These are phyloP conservation scores for Solanum pimpinellifolium DNA, from an alignment of 257 asterid species.

Conservation along the genomic window DNA sequence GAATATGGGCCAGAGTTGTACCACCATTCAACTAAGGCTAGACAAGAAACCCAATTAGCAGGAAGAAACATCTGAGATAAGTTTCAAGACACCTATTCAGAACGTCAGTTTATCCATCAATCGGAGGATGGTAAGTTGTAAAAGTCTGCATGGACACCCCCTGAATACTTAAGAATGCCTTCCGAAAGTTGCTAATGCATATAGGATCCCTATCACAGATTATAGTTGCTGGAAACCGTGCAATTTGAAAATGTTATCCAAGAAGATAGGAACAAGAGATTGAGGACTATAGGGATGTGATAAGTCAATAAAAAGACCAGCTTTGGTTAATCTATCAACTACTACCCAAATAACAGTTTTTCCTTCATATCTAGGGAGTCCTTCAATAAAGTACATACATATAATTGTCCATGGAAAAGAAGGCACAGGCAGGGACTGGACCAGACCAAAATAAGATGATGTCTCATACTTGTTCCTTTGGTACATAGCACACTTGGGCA, in stretches of 20 bases:
- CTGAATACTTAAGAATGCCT: not conserved
- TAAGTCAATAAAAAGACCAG: not conserved
- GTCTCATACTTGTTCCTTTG: not conserved
- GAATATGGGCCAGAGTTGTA: too few species aligned
- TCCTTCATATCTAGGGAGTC: not conserved
- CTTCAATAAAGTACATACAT: not conserved
- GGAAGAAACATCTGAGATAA: not conserved
- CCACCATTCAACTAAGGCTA: not conserved
- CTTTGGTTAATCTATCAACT: not conserved
- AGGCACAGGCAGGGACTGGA: not conserved
- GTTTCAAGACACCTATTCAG: not conserved
- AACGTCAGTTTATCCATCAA: too few species aligned
- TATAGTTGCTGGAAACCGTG: not conserved
- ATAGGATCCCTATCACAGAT: not conserved
- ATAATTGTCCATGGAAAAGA: not conserved
- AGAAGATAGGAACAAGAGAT: not conserved
- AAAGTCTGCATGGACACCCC: not conserved
- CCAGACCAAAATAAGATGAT: too few species aligned
- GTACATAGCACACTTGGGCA: not conserved
- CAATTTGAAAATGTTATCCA: not conserved
- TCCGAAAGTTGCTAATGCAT: not conserved
- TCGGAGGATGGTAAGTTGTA: not conserved
- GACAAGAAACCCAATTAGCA: not conserved
- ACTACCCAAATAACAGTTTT: not conserved
- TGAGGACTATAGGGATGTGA: not conserved